These are phyloP conservation scores for Suillus lakei DNA, from an alignment of 768 basidiomycete species.

Conservation along the genomic window DNA sequence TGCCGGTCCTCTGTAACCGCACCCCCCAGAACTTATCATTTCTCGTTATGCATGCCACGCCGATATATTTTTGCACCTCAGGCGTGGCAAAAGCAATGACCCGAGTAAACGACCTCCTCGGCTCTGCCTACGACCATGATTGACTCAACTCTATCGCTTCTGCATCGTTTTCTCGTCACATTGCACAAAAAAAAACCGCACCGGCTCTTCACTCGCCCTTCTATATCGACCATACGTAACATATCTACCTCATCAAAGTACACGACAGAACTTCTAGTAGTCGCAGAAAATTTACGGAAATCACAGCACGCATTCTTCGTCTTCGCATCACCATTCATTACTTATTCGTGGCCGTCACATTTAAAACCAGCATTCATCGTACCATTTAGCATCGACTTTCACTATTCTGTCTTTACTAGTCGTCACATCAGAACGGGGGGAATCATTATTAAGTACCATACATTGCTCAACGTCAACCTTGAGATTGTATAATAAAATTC, in stretches of 20 bases:
- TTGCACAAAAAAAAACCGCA: slow-evolving; percentile 32
- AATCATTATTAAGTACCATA: slow-evolving; percentile 18
- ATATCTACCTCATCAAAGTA: slow-evolving; percentile 43
- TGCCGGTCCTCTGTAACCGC: slow-evolving; percentile 27
- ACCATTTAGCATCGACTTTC: slow-evolving; percentile 23
- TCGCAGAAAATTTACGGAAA: slow-evolving; percentile 38
- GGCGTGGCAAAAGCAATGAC: slow-evolving; percentile 17
- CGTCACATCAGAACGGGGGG: slow-evolving; percentile 15
- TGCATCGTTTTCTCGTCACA: slow-evolving; percentile 22
- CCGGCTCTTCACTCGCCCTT: slow-evolving; percentile 27
- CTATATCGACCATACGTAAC: slow-evolving; percentile 35
- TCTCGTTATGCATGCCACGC: slow-evolving; percentile 9
- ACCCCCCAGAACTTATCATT: not conserved
- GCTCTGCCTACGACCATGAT: slow-evolving; percentile 28
- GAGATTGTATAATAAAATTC: not conserved
- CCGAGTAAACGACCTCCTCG: slow-evolving; percentile 21
- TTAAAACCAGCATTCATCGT: slow-evolving; percentile 31
- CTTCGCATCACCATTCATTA: slow-evolving; percentile 38
- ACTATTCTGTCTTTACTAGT: slow-evolving; percentile 24
- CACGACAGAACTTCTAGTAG: slow-evolving; percentile 23
- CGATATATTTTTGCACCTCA: slow-evolving; percentile 12
- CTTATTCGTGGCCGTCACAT: slow-evolving; percentile 31
- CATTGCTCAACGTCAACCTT: not conserved
- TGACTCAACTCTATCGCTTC: slow-evolving; percentile 17
- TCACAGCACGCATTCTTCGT: slow-evolving; percentile 32